Evolutionary conservation across 1,284 basidiomycete genomes (phyloP).

Genomic region (Xanthoconium separans): DNA sequence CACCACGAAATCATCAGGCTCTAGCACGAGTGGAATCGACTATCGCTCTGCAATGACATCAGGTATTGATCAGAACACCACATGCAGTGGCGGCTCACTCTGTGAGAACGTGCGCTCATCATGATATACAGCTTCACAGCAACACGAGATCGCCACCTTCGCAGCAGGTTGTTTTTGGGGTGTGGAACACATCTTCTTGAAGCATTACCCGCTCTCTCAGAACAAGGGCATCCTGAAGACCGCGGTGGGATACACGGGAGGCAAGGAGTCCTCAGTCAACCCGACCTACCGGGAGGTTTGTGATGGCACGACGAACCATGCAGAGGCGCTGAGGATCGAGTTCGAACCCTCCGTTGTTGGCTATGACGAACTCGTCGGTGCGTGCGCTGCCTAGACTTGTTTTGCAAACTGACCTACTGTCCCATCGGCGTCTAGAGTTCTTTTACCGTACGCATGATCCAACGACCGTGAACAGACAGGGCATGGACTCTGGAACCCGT

Average conservation of each 20-base stretch:
- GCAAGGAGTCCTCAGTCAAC: constrained; percentile 30
- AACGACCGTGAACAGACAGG: constrained; percentile 80
- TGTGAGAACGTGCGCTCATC: background rate
- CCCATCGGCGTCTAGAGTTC: constrained; percentile 59
- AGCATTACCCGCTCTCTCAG: constrained; percentile 69
- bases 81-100: background rate
- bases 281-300: no score
- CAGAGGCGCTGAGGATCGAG: constrained; percentile 84
- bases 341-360: constrained; percentile 80
- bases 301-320: constrained; percentile 51
- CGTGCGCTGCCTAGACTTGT: background rate
- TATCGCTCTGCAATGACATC: constrained; percentile 31
- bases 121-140: constrained; percentile 14
- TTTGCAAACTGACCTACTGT: background rate
- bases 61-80: constrained; percentile 12
- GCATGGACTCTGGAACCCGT: constrained; percentile 78
- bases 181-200: constrained; percentile 83
- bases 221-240: constrained; percentile 72
- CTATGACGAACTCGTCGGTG: constrained; percentile 82
- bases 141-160: constrained; percentile 70
- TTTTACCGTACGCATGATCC: constrained; percentile 96
- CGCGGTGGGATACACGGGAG: constrained; percentile 81
- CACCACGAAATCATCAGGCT: constrained; percentile 8
- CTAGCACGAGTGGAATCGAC: constrained; percentile 18
- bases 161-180: constrained; percentile 84